Evolutionary conservation across 1,139 yeast species (phyloP).

Genomic region (Meyerozyma athensensis): DNA sequence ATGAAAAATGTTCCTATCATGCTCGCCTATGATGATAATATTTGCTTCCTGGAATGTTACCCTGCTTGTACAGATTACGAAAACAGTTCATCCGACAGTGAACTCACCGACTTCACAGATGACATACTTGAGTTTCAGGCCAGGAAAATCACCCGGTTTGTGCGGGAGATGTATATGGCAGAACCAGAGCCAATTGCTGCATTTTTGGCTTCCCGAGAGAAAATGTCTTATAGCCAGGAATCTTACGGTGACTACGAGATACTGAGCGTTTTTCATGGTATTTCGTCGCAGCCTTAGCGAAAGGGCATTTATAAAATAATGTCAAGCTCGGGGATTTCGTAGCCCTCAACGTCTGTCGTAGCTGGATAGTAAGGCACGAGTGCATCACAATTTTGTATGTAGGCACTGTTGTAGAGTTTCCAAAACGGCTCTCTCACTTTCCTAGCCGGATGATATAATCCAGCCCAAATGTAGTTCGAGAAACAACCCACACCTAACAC

Average conservation of each 20-base stretch:
- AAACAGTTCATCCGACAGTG: constrained; percentile 12
- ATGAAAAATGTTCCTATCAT: constrained; percentile 48
- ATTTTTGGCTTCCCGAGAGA: not conserved
- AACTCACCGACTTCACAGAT: constrained; percentile 2
- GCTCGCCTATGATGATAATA: constrained; percentile 17
- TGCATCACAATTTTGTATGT: constrained; percentile 69
- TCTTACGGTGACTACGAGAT: not conserved
- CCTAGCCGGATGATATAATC: constrained; percentile 89
- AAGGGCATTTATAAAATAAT: constrained; percentile 20
- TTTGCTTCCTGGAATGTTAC: constrained; percentile 33
- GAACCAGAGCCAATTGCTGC: constrained; percentile 24
- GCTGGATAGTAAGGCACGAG: constrained; percentile 80
- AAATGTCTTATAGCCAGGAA: not conserved
- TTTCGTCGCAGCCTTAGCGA: not conserved
- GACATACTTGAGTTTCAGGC: constrained; percentile 53
- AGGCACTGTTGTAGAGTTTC: constrained; percentile 74
- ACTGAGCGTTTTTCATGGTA: not conserved
- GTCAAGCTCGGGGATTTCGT: constrained; percentile 36
- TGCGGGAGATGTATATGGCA: constrained; percentile 34
- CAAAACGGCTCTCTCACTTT: constrained; percentile 84
- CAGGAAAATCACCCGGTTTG: constrained; percentile 42
- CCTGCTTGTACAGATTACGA: constrained; percentile 37
- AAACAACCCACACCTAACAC: constrained; percentile 75
- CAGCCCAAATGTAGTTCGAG: constrained; percentile 78
- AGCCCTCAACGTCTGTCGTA: constrained; percentile 12